Conservation (phyloP, 2,329 filamentous ascomycete species). For the Nemania sp. region DNA sequence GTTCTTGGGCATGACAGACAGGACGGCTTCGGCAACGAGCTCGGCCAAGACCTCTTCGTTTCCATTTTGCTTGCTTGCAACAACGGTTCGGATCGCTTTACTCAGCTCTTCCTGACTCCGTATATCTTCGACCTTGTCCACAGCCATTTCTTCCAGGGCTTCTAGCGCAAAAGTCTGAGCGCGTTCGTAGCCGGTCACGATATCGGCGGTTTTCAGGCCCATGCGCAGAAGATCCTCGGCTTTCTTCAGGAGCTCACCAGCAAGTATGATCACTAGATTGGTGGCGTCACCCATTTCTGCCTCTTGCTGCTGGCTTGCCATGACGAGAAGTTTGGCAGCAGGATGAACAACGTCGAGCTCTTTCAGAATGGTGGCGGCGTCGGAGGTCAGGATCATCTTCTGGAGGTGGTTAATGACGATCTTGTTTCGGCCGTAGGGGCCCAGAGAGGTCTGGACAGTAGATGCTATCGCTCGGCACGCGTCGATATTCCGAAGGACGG, state of each 20-base stretch:
- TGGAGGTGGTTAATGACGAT: conserved; percentile 99
- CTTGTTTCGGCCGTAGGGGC: conserved; percentile 98
- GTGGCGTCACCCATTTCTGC: conserved; percentile 98
- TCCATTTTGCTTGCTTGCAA: conserved; percentile 95
- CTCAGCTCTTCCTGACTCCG: conserved; percentile 79
- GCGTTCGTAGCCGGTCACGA: conserved; percentile 93
- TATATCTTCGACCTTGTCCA: conserved; percentile 88
- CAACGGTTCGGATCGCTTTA: conserved; percentile 94
- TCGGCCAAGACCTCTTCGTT: conserved; percentile 85
- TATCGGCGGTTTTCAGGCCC: conserved; percentile 98
- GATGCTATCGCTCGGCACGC: conserved; percentile 94
- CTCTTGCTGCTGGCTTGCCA: conserved; percentile 99
- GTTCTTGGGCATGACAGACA: conserved; percentile 94
- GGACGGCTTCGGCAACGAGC: conserved; percentile 81
- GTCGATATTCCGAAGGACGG: conserved; percentile 97
- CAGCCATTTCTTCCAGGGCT: conserved; percentile 81
- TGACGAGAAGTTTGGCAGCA: conserved; percentile 94
- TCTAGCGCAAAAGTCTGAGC: conserved; percentile 87
- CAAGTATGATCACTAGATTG: conserved; percentile 94
- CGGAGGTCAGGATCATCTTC: conserved; percentile 99
- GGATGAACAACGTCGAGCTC: conserved; percentile 98
- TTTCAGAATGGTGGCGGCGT: conserved; percentile 94
- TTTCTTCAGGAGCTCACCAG: conserved; percentile 93
- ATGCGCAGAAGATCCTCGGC: conserved; percentile 95
- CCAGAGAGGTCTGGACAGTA: conserved; percentile 95